Evolutionary conservation across 2,329 filamentous ascomycete species (phyloP), one percentile per base, ranked within the genome.

Genomic region (Colletotrichum somersetense): DNA sequence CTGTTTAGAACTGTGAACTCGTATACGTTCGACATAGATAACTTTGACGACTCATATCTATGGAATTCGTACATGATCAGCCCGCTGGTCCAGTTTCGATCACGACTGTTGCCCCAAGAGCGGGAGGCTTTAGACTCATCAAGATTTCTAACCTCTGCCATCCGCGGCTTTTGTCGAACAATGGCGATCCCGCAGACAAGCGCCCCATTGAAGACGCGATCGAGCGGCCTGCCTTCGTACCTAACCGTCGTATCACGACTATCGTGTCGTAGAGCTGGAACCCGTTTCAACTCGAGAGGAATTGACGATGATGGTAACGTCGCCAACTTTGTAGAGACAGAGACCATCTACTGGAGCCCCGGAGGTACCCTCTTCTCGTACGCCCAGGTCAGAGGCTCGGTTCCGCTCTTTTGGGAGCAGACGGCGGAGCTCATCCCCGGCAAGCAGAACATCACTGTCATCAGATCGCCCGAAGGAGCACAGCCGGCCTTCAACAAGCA

Each of bases 1-100:
- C 73, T 75, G 35, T 40, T 3, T 72, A 94, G 93, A 77, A 90
- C 92, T 18, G 89, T 92, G 68, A 94, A 96, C 79, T 90, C 90
- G 26, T 88, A 91, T 56, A 91, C 92, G 0, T 95, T 98, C 74
- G 93, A 97, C 74, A 94, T 98, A 73, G 95, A 97, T 79, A 96
- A 94, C 78, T 91, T 98, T 73, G 95, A 99, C 80, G 92, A 95
- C 77, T 92, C 93, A 1, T 98, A 97, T 79, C 84, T 99, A 23
- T 99, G 96, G 96, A 99, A 99, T 79, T 97, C 94, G 4, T 98
- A 97, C 83, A 98, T 99, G 95, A 97, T 99, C 77, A 92, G 93
- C 75, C 95, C 96, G 6, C 86, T 99, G 66, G 91, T 98, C 40
- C 89, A 95, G 80, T 98, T 99, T 80, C 91, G 96, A 55, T 95